Evolutionary conservation across 495 filamentous ascomycete genomes (phyloP), one percentile per base, ranked within the genome.

Genomic region (Pseudotulostoma volvatum): DNA sequence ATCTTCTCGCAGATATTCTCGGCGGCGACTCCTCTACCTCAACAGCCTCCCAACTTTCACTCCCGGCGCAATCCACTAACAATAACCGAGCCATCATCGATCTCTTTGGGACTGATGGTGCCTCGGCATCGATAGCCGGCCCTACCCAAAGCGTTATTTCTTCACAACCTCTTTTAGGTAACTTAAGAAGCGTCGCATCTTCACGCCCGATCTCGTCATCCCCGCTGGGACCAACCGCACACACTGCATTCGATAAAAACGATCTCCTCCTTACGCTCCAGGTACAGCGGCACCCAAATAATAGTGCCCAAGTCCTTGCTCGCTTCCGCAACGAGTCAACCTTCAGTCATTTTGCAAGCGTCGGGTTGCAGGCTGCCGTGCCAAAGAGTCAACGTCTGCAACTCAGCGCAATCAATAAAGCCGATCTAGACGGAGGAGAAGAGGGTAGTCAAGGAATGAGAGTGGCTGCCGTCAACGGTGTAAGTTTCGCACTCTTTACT

Each of bases 361-460:
- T 95, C 13, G 77, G 76, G 4, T 52, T 97, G 37, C 92, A 96
- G 57, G 92, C 87, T 34, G 90, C 90, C 3, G 90, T 96, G 43
- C 92, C 90, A 4, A 95, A 94, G 63, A 84, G 77, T 25, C 92
- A 96, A 59, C 88, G 83, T 50, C 55, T 97, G 43, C 83, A 93
- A 55, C 63, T 97, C 36, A 79, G 86, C 50, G 81, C 78, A 37
- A 90, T 97, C 42, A 90, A 76, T 39, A 79, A 72, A 47, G 56
- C 75, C 1, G 84, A 93, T 32, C 54, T 97, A 11, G 74, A 68
- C 9, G 68, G 72, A 2, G 84, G 84, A 2, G 70, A 77, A 11
- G 88, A 96, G 47, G 92, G 83, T 9, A 81, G 77, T 38, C 88
- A 95, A 56, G 63, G 71, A 45, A 86, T 97, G 81, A 81, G 83